These are phyloP conservation scores for Aspergillus campestris DNA, from an alignment of 495 filamentous ascomycete species.

Conservation along the genomic window DNA sequence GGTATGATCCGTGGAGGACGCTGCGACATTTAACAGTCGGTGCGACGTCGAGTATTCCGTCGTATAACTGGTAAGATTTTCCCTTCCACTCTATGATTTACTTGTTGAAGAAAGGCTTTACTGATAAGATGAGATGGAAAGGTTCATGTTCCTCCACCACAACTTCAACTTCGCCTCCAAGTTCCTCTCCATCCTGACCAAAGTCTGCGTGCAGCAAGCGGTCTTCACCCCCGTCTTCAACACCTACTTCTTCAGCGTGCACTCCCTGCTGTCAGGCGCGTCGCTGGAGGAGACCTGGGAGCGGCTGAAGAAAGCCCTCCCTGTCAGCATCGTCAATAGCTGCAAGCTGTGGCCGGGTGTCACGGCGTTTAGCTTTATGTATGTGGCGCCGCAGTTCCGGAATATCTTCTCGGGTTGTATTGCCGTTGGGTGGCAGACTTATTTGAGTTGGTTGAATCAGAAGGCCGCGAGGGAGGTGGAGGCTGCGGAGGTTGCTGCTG, in stretches of 20 bases:
- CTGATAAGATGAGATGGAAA: constrained; percentile 14
- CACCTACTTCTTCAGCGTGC: constrained; percentile 85
- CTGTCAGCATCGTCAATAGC: constrained; percentile 65
- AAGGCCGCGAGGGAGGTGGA: constrained; percentile 53
- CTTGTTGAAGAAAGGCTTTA: neutral
- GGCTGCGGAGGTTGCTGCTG: constrained; percentile 22
- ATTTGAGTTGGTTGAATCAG: constrained; percentile 75
- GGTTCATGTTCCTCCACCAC: constrained; percentile 74
- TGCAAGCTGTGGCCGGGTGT: constrained; percentile 88
- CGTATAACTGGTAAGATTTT: constrained; percentile 60
- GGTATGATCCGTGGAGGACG: constrained; percentile 65
- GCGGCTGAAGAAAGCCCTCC: constrained; percentile 67
- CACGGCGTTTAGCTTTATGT: constrained; percentile 80
- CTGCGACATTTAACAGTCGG: constrained; percentile 66
- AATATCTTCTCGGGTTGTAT: constrained; percentile 68
- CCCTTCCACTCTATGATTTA: neutral
- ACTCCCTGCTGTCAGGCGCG: constrained; percentile 54
- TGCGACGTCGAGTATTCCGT: constrained; percentile 60
- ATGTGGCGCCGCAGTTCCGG: constrained; percentile 67
- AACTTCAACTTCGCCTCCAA: constrained; percentile 76
- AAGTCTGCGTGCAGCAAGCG: constrained; percentile 74
- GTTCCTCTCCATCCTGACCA: constrained; percentile 57
- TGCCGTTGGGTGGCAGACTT: constrained; percentile 88
- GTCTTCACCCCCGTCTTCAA: constrained; percentile 85
- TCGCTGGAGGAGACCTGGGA: constrained; percentile 52